Percentiles rank a stretch among this genome's conserved stretches.
Evolutionary conservation across 116 monocot species (phyloP).

Genomic region (Phalaenopsis hybrid): DNA sequence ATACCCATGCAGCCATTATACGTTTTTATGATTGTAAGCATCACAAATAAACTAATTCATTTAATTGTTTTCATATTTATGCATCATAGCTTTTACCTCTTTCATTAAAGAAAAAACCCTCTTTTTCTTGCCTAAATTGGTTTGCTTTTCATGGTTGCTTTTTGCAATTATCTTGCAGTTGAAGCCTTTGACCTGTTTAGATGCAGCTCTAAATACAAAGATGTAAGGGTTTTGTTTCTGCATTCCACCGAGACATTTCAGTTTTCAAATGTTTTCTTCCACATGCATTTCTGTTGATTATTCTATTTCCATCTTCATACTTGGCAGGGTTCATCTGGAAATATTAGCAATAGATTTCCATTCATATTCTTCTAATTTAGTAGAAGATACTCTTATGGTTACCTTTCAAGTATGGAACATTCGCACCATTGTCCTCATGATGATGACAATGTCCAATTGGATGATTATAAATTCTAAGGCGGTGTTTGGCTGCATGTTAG

Average conservation of each 20-base stretch:
- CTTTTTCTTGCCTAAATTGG: not conserved
- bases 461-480: too few species aligned
- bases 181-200: constrained; percentile 59
- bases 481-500: too few species aligned
- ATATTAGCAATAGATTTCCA: not conserved
- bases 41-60: not conserved
- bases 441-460: too few species aligned
- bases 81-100: too few species aligned
- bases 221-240: constrained; percentile 36
- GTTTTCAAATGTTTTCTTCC: too few species aligned
- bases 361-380: not conserved
- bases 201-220: constrained; percentile 54
- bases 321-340: too few species aligned
- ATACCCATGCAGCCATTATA: constrained; percentile 73
- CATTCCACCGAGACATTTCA: not conserved
- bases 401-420: too few species aligned
- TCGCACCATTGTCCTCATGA: too few species aligned
- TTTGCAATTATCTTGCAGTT: constrained; percentile 30
- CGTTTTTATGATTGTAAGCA: constrained; percentile 75
- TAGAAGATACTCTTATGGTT: too few species aligned
- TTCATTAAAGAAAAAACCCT: too few species aligned
- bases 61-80: not conserved
- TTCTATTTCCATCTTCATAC: too few species aligned
- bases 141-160: not conserved
- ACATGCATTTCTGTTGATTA: too few species aligned